Base-by-base conservation (phyloP, 495 filamentous ascomycete genomes). In the Platismatia glauca region DNA sequence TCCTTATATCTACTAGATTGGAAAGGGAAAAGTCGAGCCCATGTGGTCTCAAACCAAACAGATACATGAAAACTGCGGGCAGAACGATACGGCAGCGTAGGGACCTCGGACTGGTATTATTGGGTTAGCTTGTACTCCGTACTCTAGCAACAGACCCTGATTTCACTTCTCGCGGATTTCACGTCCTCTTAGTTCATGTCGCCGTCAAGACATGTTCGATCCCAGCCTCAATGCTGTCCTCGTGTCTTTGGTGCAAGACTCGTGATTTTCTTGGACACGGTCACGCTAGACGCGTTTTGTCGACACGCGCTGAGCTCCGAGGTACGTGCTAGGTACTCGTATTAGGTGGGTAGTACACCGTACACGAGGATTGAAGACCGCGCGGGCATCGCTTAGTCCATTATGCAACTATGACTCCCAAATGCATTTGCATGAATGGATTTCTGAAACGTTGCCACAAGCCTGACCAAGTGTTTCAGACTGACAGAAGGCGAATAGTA, bases 331-430 rank as follows among this genome's bases (percentile, higher is more conserved):
- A n/a, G n/a, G n/a, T n/a, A n/a, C n/a, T n/a, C n/a, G n/a, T n/a
- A n/a, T n/a, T n/a, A n/a, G n/a, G n/a, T n/a, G n/a, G n/a, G n/a
- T n/a, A n/a, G n/a, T n/a, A n/a, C n/a, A n/a, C n/a, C n/a, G 3
- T 31, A 31, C 27, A 7, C 48, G 48, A n/a, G 24, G 31, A 2
- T 31, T 52, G 27, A 33, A 33, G 50, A 33, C 7, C 37, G 37
- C 46, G 44, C 8, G 33, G 1, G 31, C 33, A 35, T 35, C 34
- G n/a, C 33, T 29, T 46, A 60, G 46, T 55, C 13, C 46, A 39
- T 39, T 34, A 55, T 56, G 60, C 37, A 62, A 41, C 9, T 34
- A 44, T 62, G 60, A 62, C 60, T 62, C 60, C 38, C 8, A 43
- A 34, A 41, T 46, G 52, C 60, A 56, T 56, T 52, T 44, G 60